Evolutionary conservation across 352 stramenopile genomes (phyloP), one percentile per base, ranked within the genome.

Genomic region (Phytophthora lateralis): DNA sequence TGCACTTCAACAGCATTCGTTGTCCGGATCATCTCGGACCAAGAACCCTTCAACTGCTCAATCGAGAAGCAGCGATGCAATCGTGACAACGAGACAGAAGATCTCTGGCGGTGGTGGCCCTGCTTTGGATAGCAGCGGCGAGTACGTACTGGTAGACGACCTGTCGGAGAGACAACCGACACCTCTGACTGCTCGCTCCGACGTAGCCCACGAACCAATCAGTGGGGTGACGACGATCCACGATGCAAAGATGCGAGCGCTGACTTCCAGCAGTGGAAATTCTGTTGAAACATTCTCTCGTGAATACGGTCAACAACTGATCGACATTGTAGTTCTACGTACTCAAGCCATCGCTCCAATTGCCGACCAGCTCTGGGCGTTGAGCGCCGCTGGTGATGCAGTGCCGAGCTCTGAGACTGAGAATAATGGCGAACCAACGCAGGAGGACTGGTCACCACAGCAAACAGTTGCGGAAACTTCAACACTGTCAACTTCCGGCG

Each of bases 121-220:
- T 42, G 60, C 68, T 1, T 35, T 90, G 14, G 81, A 90, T 26
- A 85, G 71, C 48, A 88, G 78, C 34, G 78, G 71, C 2, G 81
- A 90, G 44, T 90, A 90, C 50, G 81, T 90, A 9, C 62, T 90
- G 2, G 77, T 90, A 7, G 81, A 88, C 46, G 80, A 63, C 4
- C 59, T 71, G 26, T 43, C 55, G 8, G 79, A 86, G 34, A 76
- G 75, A 54, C 37, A 52, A 4, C n/a, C 20, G 41, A 29, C 42
- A 26, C 11, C 21, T 47, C 14, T 41, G 4, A 15, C 35, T 60
- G 35, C 7, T 48, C 43, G 39, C 41, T 47, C 32, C 20, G 50
- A 55, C 14, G 14, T 53, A 27, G 3, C 21, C 35, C 54, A 41
- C 15, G 27, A 41, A 32, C 8, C 54, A 24, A 4, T 2, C 11